These are phyloP conservation scores for Beauveria medogensis DNA, from an alignment of 2,329 filamentous ascomycete genomes.

Conservation along the genomic window DNA sequence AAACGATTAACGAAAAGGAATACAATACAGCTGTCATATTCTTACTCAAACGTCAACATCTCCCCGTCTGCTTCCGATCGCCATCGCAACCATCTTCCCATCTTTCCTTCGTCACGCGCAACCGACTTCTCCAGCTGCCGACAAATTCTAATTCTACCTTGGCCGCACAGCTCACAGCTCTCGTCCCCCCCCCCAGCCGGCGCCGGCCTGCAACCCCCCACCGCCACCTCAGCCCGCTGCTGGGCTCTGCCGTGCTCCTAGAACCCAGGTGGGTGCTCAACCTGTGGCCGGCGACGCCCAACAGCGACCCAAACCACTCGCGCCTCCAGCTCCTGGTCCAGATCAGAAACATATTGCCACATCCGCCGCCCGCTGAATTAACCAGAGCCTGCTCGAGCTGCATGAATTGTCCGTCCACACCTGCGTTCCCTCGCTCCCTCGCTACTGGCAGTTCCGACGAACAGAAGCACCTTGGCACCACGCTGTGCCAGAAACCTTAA, in stretches of 20 bases:
- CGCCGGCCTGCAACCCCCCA: not conserved
- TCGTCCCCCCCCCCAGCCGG: not conserved
- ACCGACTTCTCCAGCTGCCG: not conserved
- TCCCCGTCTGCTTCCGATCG: not conserved
- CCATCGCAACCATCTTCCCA: not conserved
- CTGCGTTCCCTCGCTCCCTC: not conserved
- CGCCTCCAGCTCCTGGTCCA: not conserved
- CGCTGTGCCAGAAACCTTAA: slow-evolving; percentile 10
- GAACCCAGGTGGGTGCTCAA: not conserved
- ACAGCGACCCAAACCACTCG: not conserved
- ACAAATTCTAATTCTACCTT: not conserved
- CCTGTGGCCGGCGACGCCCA: slow-evolving; percentile 1
- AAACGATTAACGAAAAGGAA: not conserved
- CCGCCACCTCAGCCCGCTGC: slow-evolving; percentile 9
- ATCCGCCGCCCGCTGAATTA: not conserved
- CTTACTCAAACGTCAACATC: not conserved
- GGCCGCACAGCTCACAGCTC: not conserved
- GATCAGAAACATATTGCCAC: too few relatives aligned
- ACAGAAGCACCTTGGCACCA: not conserved
- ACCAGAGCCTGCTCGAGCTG: not conserved
- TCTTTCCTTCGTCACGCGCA: not conserved
- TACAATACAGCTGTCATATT: not conserved
- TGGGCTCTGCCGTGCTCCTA: slow-evolving; percentile 3
- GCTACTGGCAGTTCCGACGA: slow-evolving; percentile 2
- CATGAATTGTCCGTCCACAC: not conserved